Percentiles rank a stretch among this genome's conserved stretches.
Conservation (phyloP, 257 asterid species). For the Ocimum tenuiflorum region DNA sequence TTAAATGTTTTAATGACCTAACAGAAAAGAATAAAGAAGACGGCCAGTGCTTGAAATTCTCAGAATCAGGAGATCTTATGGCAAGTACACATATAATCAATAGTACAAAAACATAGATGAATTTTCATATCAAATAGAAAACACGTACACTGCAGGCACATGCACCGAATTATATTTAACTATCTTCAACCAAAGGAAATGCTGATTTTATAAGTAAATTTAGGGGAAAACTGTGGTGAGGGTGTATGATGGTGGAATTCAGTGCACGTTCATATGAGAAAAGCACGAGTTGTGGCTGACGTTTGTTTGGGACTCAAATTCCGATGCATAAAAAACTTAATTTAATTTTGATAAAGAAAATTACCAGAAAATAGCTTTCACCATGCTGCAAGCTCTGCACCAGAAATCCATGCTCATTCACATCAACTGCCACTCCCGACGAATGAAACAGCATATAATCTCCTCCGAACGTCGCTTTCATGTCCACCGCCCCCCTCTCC, state of each 20-base stretch:
- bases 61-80: too few species aligned
- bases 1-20: too few species aligned
- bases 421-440: conserved; percentile 51
- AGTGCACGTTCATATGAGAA: background rate
- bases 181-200: too few species aligned
- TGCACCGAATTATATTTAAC: too few species aligned
- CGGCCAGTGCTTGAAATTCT: too few species aligned
- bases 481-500: conserved; percentile 48
- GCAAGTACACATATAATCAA: too few species aligned
- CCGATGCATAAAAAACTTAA: background rate
- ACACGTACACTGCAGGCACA: too few species aligned
- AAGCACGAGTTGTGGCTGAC: background rate
- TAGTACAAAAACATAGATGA: too few species aligned
- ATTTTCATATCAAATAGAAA: too few species aligned
- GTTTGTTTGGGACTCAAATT: background rate
- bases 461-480: conserved; percentile 48
- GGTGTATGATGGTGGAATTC: background rate
- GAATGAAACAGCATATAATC: conserved; percentile 51
- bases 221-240: background rate
- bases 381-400: conserved; percentile 59
- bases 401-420: conserved; percentile 52
- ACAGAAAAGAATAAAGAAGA: too few species aligned
- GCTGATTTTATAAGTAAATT: too few species aligned
- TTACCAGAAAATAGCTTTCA: conserved; percentile 81
- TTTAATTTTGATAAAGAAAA: background rate